phyloP scores from a whole-genome alignment of 2,329 filamentous ascomycete genomes.

The Rhinocladiella similis region DNA sequence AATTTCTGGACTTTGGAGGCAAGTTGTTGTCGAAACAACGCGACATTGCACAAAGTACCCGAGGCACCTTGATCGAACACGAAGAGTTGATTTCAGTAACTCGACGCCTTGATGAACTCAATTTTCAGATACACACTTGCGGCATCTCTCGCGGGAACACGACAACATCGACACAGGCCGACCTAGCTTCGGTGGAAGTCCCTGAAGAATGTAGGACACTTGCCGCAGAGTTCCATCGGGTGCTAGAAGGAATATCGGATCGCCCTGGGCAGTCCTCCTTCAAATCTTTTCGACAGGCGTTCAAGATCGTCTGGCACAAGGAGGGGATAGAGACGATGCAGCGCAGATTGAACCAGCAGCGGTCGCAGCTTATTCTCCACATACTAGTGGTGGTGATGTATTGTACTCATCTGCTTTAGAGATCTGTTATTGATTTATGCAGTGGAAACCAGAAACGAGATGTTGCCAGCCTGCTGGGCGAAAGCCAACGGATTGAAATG shows the following conservation, averaged over 20 bases:
- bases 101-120: background rate
- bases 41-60: background rate
- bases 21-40: background rate
- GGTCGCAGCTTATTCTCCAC: background rate
- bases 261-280: background rate
- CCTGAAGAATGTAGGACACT: no score
- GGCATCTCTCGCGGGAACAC: no score
- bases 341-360: background rate
- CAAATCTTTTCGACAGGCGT: background rate
- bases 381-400: background rate
- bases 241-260: no score
- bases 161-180: no score
- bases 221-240: no score
- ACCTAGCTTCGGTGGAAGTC: no score
- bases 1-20: background rate
- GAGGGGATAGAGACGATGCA: background rate
- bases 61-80: background rate
- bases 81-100: background rate
- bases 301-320: background rate
- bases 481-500: no score
- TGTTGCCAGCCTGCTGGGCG: no score
- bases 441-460: background rate
- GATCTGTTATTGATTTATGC: background rate
- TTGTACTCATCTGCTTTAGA: no score
- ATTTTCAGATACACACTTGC: background rate